Percentiles rank a stretch among this genome's conserved stretches.
phyloP scores from a whole-genome alignment of 1,139 yeast species.

The Pichia sp. region DNA sequence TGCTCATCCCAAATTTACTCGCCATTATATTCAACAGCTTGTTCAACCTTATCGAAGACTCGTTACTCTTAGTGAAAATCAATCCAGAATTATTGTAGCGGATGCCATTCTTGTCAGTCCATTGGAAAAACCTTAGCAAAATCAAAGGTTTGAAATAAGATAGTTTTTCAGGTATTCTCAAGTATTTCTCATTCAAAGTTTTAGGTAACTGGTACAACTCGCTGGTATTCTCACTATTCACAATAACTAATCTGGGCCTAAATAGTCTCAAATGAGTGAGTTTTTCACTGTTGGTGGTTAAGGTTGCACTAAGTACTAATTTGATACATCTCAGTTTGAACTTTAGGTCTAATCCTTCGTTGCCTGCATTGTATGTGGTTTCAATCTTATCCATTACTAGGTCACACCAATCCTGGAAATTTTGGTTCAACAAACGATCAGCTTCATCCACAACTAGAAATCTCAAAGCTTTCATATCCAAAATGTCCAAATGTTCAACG shows the following conservation, averaged over 20 bases:
- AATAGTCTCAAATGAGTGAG: conserved; percentile 64
- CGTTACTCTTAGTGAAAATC: conserved; percentile 82
- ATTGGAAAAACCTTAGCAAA: conserved; percentile 50
- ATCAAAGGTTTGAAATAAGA: conserved; percentile 70
- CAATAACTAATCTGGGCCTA: conserved; percentile 67
- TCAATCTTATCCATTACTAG: conserved; percentile 54
- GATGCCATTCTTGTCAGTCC: conserved; percentile 19
- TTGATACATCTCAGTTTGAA: conserved; percentile 44
- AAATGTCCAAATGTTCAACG: conserved; percentile 70
- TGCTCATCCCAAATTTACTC: neutral
- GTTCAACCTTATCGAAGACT: conserved; percentile 72
- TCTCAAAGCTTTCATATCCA: conserved; percentile 47
- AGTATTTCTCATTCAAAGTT: conserved; percentile 47
- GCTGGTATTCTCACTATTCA: conserved; percentile 47
- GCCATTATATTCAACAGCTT: conserved; percentile 42
- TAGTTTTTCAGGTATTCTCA: conserved; percentile 52
- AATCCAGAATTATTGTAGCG: conserved; percentile 38
- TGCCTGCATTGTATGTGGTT: conserved; percentile 30
- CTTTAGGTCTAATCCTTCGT: conserved; percentile 17
- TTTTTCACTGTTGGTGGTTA: conserved; percentile 90
- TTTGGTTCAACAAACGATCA: conserved; percentile 82
- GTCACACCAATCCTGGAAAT: conserved; percentile 90
- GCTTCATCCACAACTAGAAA: conserved; percentile 92
- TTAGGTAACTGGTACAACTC: conserved; percentile 56
- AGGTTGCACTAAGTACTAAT: conserved; percentile 85